Evolutionary conservation across 164 flowering plant genomes (phyloP), one percentile per base, ranked within the genome.

Genomic region (Magnolia sinica): DNA sequence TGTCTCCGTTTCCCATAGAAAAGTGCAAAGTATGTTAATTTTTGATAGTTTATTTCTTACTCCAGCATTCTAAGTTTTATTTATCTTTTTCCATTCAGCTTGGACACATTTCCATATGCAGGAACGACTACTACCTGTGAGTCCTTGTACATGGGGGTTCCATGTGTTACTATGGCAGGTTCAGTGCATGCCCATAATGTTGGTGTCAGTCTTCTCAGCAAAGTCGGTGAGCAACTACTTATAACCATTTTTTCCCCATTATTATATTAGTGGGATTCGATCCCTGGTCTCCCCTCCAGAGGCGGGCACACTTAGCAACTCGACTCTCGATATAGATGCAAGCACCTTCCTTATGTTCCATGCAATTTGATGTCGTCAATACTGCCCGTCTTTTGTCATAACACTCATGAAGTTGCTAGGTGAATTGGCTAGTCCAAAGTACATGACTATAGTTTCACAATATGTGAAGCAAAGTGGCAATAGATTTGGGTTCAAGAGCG

Each of bases 101-200:
- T 96, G 95, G 99, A 96, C 80, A 94, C 99, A 66, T 96, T 96
- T 82, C 99, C 99, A 10, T 96, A 96, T 82, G 97, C 98, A 58
- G 99, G 99, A 77, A 96, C 99, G 19, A 96, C 99, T 1, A 96
- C 99, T 66, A 94, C 99, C 16, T 96, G 99, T 78, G 99, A 96
- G 82, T 96, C 99, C 64, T 79, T 96, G 37, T 94, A 88, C 83
- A 96, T 96, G 99, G 99, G 99, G 71, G 98, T 96, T 81, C 99
- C 99, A 50, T 96, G 99, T 84, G 84, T 96, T 75, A 92, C 97
- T 31, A 94, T 96, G 99, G 94, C 91, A 70, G 98, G 98, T 74
- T 85, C 91, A 14, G 93, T 96, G 13, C 98, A 96, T 85, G 99
- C 99, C 71, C 98, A 94, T 79, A 96, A 96, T 85, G 99, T 96